phyloP scores from a whole-genome alignment of 2,329 filamentous ascomycete species.

The Colletotrichum liaoningense region DNA sequence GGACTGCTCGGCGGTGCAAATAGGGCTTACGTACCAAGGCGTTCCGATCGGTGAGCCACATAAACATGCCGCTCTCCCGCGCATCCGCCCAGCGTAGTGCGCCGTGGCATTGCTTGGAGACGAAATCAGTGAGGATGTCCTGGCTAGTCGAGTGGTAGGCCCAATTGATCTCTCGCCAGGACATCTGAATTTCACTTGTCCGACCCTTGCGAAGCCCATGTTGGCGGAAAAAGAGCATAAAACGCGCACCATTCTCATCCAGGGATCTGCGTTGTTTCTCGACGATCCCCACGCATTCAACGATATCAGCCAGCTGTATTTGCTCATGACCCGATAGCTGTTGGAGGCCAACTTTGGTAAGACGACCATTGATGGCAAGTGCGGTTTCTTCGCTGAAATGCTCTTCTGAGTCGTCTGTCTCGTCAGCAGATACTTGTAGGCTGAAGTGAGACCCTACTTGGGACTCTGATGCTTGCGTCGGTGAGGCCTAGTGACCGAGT shows the following conservation, averaged over 20 bases:
- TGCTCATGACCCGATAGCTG: conserved; percentile 88
- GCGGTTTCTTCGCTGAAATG: conserved; percentile 79
- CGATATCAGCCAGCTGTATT: conserved; percentile 84
- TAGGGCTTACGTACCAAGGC: conserved; percentile 74
- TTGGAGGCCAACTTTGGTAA: conserved; percentile 80
- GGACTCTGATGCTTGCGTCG: conserved; percentile 39
- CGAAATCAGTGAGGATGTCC: conserved; percentile 88
- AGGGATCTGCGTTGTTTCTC: conserved; percentile 90
- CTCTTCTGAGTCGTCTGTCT: conserved; percentile 71
- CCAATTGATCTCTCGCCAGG: conserved; percentile 85
- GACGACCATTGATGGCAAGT: conserved; percentile 76
- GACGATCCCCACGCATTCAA: conserved; percentile 86
- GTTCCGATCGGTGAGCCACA: conserved; percentile 87
- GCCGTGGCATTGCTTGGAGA: conserved; percentile 82
- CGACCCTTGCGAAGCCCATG: conserved; percentile 77
- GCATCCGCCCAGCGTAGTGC: conserved; percentile 88
- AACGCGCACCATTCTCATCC: conserved; percentile 89
- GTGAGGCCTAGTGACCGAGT: not conserved
- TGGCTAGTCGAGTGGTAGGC: conserved; percentile 88
- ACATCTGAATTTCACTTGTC: conserved; percentile 73
- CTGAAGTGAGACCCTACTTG: conserved; percentile 52
- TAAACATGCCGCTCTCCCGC: conserved; percentile 88
- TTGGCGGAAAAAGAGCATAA: conserved; percentile 88
- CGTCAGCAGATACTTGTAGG: conserved; percentile 47
- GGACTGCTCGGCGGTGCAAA: not conserved